Evolutionary conservation across 495 filamentous ascomycete genomes (phyloP).

Genomic region (Hypomontagnella submonticulosa): DNA sequence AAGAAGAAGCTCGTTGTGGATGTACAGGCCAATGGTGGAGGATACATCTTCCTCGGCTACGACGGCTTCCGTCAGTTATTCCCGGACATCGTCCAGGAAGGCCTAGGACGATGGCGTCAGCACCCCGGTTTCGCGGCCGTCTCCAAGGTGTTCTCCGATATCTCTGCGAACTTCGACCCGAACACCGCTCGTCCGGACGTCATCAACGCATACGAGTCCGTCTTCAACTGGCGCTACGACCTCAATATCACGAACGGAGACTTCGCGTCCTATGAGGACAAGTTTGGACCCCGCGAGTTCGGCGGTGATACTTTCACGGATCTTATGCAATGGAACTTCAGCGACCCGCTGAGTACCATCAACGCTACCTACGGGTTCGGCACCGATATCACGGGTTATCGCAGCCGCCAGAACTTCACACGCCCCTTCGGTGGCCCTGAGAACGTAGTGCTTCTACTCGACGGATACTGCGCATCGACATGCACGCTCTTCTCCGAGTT

Average conservation of each 20-base stretch:
- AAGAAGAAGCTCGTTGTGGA: constrained; percentile 66
- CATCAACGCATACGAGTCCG: constrained; percentile 45
- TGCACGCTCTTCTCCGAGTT: constrained; percentile 70
- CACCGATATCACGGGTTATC: constrained; percentile 58
- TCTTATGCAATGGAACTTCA: constrained; percentile 55
- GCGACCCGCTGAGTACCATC: constrained; percentile 51
- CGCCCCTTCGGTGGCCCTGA: constrained; percentile 57
- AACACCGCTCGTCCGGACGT: constrained; percentile 39
- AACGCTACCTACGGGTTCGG: constrained; percentile 53
- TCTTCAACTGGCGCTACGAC: constrained; percentile 56
- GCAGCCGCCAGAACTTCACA: constrained; percentile 52
- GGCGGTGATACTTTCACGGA: constrained; percentile 50
- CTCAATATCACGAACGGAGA: constrained; percentile 47
- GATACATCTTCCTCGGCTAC: constrained; percentile 59
- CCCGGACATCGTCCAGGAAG: constrained; percentile 53
- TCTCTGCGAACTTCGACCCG: constrained; percentile 47
- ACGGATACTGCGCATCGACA: constrained; percentile 73
- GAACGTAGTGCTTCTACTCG: constrained; percentile 61
- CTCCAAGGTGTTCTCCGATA: constrained; percentile 46
- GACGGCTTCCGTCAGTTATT: constrained; percentile 61
- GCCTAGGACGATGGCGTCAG: constrained; percentile 48
- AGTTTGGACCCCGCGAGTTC: constrained; percentile 49
- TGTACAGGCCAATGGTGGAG: constrained; percentile 63
- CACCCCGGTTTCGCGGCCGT: constrained; percentile 48
- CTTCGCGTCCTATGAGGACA: constrained; percentile 52